Conservation (phyloP, 2,329 filamentous ascomycete species). For the Emergomyces orientalis region DNA sequence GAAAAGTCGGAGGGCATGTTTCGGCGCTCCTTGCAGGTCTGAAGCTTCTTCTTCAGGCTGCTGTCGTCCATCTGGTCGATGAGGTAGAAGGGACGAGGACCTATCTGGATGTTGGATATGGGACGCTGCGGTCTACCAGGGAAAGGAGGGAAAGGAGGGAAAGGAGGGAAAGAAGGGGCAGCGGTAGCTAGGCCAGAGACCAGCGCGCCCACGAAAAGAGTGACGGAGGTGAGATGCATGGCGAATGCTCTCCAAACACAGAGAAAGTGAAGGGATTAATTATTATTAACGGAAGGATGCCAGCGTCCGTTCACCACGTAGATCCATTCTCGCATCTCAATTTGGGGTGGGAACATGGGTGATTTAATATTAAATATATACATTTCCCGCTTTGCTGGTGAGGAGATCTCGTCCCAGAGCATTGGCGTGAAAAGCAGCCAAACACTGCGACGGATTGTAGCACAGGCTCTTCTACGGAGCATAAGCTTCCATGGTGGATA, state of each 20-base stretch:
- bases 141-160: neutral
- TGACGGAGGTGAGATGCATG: conserved; percentile 1
- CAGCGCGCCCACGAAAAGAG: neutral
- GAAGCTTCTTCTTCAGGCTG: conserved; percentile 50
- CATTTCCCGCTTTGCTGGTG: neutral
- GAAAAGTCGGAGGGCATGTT: conserved; percentile 47
- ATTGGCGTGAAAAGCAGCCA: neutral
- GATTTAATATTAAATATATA: neutral
- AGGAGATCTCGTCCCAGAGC: neutral
- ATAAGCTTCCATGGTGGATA: neutral
- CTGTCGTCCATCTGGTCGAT: conserved; percentile 54
- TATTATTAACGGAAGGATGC: neutral
- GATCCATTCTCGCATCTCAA: neutral
- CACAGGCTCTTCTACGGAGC: neutral
- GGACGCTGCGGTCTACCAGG: neutral
- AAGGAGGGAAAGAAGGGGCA: neutral
- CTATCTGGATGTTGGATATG: conserved; percentile 44
- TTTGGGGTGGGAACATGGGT: neutral
- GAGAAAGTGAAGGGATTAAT: neutral
- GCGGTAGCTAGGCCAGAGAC: conserved; percentile 2
- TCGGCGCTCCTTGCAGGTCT: conserved; percentile 48
- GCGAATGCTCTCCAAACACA: neutral
- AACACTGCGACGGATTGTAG: neutral
- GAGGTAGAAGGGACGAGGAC: conserved; percentile 56
- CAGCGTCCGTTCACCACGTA: neutral